Conservation (phyloP, 1,139 yeast species). For the Ogataea hybrid region DNA sequence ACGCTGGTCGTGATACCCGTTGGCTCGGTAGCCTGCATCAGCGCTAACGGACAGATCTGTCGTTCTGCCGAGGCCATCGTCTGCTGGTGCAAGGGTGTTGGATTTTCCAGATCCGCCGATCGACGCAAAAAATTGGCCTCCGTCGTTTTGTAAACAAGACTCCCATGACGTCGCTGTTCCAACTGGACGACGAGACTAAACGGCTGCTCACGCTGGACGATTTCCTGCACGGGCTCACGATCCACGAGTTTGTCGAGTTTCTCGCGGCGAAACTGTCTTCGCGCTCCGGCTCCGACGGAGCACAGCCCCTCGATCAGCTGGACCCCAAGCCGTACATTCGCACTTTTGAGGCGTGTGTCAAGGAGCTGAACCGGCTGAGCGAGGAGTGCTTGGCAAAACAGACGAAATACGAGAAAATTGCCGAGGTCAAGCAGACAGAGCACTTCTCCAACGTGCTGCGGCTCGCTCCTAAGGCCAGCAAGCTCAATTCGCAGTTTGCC, state of each 20-base stretch:
- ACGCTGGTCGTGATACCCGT: no score
- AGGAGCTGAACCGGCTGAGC: conserved; percentile 62
- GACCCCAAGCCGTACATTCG: conserved; percentile 96
- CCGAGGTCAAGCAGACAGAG: conserved; percentile 58
- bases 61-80: no score
- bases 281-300: conserved; percentile 46
- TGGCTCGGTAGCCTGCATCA: no score
- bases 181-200: conserved; percentile 69
- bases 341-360: conserved; percentile 83
- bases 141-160: not conserved
- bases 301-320: conserved; percentile 51
- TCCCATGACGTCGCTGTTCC: conserved; percentile 35
- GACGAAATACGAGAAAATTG: conserved; percentile 50
- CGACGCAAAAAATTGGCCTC: not conserved
- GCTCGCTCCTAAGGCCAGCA: conserved; percentile 44
- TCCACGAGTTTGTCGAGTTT: conserved; percentile 80
- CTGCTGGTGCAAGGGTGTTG: no score
- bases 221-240: conserved; percentile 68
- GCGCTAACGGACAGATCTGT: no score
- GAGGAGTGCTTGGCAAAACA: conserved; percentile 52
- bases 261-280: conserved; percentile 68
- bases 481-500: conserved; percentile 44
- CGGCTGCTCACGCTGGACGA: conserved; percentile 66
- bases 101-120: not conserved
- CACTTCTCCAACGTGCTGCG: conserved; percentile 68